Evolutionary conservation across 2,329 filamentous ascomycete species (phyloP).

Genomic region (Colletotrichum musae): DNA sequence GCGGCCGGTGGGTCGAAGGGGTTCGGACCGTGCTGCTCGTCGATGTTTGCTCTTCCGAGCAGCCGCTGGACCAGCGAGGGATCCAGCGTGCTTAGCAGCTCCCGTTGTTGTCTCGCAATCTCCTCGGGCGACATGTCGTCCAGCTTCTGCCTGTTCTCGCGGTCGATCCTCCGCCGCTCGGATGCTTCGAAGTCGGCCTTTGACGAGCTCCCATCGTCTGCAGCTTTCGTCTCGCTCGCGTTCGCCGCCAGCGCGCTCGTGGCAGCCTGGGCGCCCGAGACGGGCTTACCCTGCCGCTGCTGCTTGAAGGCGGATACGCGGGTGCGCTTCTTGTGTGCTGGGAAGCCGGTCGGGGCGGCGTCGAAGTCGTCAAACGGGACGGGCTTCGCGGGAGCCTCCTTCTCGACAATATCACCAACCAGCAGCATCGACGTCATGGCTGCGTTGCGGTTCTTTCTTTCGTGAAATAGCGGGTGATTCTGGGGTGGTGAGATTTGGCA

Average conservation of each 20-base stretch:
- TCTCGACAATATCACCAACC: constrained; percentile 85
- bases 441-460: neutral
- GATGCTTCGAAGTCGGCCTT: constrained; percentile 56
- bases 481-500: neutral
- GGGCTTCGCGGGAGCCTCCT: constrained; percentile 72
- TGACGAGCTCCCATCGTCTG: constrained; percentile 40
- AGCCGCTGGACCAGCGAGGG: constrained; percentile 83
- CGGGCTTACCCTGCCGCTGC: constrained; percentile 60
- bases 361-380: constrained; percentile 74
- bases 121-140: constrained; percentile 85
- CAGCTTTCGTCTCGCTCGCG: constrained; percentile 2
- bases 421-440: constrained; percentile 64
- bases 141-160: constrained; percentile 83
- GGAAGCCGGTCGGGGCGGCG: constrained; percentile 79
- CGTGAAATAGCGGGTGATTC: neutral
- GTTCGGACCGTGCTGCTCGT: constrained; percentile 66
- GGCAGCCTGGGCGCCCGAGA: constrained; percentile 46
- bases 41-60: constrained; percentile 81
- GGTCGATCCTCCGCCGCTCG: constrained; percentile 82
- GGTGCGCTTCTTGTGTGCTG: constrained; percentile 85
- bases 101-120: constrained; percentile 84
- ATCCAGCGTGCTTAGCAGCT: constrained; percentile 84
- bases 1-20: constrained; percentile 57
- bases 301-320: constrained; percentile 86
- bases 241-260: constrained; percentile 19